Base-by-base conservation (phyloP, 805 yeast genomes). In the Nakazawaea ambrosiae region DNA sequence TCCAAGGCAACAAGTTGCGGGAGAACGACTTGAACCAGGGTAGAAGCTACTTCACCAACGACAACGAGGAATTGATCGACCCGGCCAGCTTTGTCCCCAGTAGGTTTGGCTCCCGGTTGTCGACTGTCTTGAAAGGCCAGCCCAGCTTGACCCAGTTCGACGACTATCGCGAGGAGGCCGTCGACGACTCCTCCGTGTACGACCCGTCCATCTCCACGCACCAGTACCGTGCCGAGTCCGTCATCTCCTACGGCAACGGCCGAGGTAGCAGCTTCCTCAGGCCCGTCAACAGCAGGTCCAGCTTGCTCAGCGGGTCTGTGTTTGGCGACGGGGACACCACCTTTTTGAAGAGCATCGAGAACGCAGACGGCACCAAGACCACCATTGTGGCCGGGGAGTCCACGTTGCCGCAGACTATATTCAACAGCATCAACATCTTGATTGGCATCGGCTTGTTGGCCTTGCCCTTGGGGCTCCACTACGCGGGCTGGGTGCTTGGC, bases 341-440 rank as follows among this genome's bases (percentile, higher is more conserved):
- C 20, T 76, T 72, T 34, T 55, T 80, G 40, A 74, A 73, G 49
- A 74, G 73, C 50, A 73, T 84, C 17, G 92, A 84, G 52, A 81
- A 78, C 39, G 60, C 68, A 39, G 78, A 79, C 46, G 95, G 95
- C 5, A 26, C 27, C 3, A 73, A 76, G 40, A 63, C 78, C 4
- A 70, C 81, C 29, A 80, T 89, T 2, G 76, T 83, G 42, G 83
- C 81, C 2, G 95, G 95, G 28, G 87, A 82, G 54, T 83, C 95
- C 3, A 80, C 86, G 0, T 81, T 78, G 9, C 79, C 81, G 2
- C 86, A 80, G 50, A 79, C 87, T 0, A 60, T 77, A 14, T 76
- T 80, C 61, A 79, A 79, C 51, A 70, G 81, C 11, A 71, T 80
- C 38, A 80, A 80, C 50, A 75, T 75, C 8, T 63, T 80, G 34